Base-by-base conservation (phyloP, 495 filamentous ascomycete genomes). In the Umbilicaria muhlenbergii region DNA sequence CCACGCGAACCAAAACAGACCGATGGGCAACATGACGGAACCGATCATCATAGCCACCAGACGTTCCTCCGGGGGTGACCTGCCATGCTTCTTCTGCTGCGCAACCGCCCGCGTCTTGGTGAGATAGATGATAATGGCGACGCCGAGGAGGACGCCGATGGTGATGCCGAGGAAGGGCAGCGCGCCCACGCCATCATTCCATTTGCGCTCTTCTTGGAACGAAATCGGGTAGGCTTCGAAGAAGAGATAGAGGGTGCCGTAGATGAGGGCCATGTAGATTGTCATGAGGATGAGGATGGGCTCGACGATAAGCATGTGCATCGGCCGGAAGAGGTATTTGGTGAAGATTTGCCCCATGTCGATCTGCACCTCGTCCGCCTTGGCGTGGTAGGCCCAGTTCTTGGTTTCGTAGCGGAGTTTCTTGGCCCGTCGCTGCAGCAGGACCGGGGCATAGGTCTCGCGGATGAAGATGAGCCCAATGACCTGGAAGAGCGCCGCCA, bases 1-100 rank as follows among this genome's bases (percentile, higher is more conserved):
- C 73, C 73, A 79, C 3, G 60, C 73, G 46, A 72, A 74, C 62
- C 70, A 71, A 53, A 78, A 75, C 12, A 74, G 55, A 0, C 71
- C 71, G 15, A 62, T 56, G 1, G 73, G 73, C 2, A 76, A 51
- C 17, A 73, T 42, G 13, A 64, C 39, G 0, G 58, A 63, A 0
- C 74, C 75, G 8, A 67, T 35, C 32, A 77, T 65, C 58, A 75
- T 70, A 1, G 64, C 62, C 5, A 64, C 54, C 0, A 80, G 59
- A 2, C 75, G 60, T 37, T 64, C 59, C 52, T 75, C 74, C 1
- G 74, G 74, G 0, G 48, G 28, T 8, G 64, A 47, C 33, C 58
- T 48, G 7, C 59, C 61, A 12, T 46, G 49, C 17, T 41, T 38
- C 15, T 46, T 16, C n/a, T 57, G 34, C 14, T 46, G 51, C 7